phyloP scores from a whole-genome alignment of 192 early-diverging fungal genomes.

The Coemansia sp. region DNA sequence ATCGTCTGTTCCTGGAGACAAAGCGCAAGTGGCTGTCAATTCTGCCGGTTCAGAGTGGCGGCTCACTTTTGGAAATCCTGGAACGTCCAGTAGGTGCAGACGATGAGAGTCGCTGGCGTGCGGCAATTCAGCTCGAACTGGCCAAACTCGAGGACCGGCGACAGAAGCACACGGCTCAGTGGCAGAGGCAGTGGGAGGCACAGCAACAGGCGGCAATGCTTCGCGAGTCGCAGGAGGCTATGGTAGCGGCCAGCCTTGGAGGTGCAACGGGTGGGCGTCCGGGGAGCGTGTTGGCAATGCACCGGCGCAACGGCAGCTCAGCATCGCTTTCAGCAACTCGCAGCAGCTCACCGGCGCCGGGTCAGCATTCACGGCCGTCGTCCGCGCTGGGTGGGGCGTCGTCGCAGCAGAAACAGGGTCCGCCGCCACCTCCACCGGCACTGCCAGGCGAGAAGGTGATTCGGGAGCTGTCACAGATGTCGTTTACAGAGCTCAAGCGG shows the following conservation, averaged over 20 bases:
- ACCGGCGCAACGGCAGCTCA: constrained; percentile 22
- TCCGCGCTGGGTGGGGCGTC: constrained; percentile 14
- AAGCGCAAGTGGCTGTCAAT: constrained; percentile 86
- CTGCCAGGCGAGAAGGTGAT: constrained; percentile 53
- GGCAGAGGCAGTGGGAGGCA: constrained; percentile 54
- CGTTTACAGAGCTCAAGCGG: constrained; percentile 79
- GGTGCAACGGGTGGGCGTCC: constrained; percentile 11
- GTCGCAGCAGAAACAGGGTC: constrained; percentile 13
- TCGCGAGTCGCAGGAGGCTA: constrained; percentile 49
- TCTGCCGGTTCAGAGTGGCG: constrained; percentile 81
- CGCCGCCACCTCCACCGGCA: constrained; percentile 41
- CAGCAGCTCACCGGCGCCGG: constrained; percentile 41
- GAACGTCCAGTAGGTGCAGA: constrained; percentile 67
- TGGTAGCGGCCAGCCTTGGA: constrained; percentile 12
- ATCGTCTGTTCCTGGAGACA: constrained; percentile 80
- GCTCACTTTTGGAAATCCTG: constrained; percentile 81
- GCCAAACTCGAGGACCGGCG: constrained; percentile 53
- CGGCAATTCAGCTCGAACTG: constrained; percentile 53
- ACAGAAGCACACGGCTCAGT: constrained; percentile 46
- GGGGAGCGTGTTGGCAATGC: constrained; percentile 15
- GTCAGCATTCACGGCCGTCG: constrained; percentile 16
- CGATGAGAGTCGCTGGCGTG: constrained; percentile 69
- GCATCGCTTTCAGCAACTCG: constrained; percentile 26
- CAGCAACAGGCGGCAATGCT: constrained; percentile 48
- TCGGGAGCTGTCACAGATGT: constrained; percentile 60